phyloP scores from a whole-genome alignment of 2,329 filamentous ascomycete species.

The Stemphylium vesicarium region DNA sequence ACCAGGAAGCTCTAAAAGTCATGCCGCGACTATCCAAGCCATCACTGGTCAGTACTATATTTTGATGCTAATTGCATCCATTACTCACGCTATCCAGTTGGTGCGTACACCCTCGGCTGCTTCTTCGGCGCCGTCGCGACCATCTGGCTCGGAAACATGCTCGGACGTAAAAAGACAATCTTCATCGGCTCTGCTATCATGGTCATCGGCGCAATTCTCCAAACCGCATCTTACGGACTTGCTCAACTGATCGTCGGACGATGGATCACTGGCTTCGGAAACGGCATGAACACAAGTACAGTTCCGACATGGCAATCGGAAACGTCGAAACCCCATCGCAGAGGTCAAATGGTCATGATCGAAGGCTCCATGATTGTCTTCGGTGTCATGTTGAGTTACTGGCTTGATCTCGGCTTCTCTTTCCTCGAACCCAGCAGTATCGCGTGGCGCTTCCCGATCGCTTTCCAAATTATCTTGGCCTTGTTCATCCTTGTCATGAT shows the following conservation, averaged over 20 bases:
- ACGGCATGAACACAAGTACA: constrained; percentile 44
- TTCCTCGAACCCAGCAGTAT: constrained; percentile 55
- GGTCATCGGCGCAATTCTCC: constrained; percentile 65
- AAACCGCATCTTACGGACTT: constrained; percentile 58
- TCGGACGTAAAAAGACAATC: constrained; percentile 64
- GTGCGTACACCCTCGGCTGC: constrained; percentile 51
- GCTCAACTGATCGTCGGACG: constrained; percentile 56
- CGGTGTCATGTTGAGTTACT: constrained; percentile 53
- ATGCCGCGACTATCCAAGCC: constrained; percentile 53
- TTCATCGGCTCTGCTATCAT: constrained; percentile 66
- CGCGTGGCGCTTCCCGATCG: constrained; percentile 59
- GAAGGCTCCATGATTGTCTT: constrained; percentile 55
- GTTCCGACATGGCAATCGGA: constrained; percentile 57
- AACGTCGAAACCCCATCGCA: constrained; percentile 54
- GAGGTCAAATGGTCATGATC: constrained; percentile 57
- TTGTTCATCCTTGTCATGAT: constrained; percentile 59
- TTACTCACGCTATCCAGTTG: constrained; percentile 21
- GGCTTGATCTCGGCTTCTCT: constrained; percentile 54
- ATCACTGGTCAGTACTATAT: constrained; percentile 39
- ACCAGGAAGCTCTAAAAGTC: constrained; percentile 35
- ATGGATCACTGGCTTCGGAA: constrained; percentile 58
- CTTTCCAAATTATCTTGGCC: constrained; percentile 63
- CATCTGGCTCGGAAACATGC: constrained; percentile 62
- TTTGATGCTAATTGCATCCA: constrained; percentile 15
- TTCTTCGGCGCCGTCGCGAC: constrained; percentile 53